These are phyloP conservation scores for Fistulina hepatica DNA, from an alignment of 1,284 basidiomycete genomes.

Conservation along the genomic window DNA sequence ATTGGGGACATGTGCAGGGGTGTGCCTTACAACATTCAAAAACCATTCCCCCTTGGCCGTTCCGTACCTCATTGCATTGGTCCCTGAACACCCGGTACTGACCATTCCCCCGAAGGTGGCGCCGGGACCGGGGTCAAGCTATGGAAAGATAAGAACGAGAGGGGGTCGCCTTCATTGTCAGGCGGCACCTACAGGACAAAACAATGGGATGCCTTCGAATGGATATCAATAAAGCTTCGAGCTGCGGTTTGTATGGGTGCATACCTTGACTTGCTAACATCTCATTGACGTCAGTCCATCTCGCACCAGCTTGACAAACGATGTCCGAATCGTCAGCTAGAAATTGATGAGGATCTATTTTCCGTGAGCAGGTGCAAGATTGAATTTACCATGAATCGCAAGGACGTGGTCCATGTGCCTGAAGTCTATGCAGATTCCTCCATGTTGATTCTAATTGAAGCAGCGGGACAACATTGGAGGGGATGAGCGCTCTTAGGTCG, in stretches of 20 bases:
- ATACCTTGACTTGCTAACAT: constrained; percentile 53
- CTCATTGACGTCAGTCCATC: constrained; percentile 83
- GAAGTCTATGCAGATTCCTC: constrained; percentile 81
- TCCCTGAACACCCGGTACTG: constrained; percentile 72
- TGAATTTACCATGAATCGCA: constrained; percentile 50
- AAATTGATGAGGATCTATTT: not conserved
- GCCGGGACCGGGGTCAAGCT: constrained; percentile 69
- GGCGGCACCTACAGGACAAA: constrained; percentile 65
- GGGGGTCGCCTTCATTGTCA: not conserved
- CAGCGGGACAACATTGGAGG: no score
- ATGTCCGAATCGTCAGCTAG: constrained; percentile 72
- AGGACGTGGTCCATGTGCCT: constrained; percentile 78
- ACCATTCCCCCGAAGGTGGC: constrained; percentile 93
- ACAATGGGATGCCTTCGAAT: constrained; percentile 60
- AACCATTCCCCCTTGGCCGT: constrained; percentile 83
- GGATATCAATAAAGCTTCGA: not conserved
- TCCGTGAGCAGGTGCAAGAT: not conserved
- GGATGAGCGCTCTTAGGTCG: no score
- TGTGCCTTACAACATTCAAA: constrained; percentile 53
- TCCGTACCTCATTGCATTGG: constrained; percentile 84
- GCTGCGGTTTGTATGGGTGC: not conserved
- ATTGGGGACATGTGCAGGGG: constrained; percentile 8
- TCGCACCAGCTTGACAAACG: constrained; percentile 73
- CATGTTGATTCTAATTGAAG: constrained; percentile 39
- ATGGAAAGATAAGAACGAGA: not conserved